Base-by-base conservation (phyloP, 352 stramenopile genomes). In the Globisporangium spiculum region DNA sequence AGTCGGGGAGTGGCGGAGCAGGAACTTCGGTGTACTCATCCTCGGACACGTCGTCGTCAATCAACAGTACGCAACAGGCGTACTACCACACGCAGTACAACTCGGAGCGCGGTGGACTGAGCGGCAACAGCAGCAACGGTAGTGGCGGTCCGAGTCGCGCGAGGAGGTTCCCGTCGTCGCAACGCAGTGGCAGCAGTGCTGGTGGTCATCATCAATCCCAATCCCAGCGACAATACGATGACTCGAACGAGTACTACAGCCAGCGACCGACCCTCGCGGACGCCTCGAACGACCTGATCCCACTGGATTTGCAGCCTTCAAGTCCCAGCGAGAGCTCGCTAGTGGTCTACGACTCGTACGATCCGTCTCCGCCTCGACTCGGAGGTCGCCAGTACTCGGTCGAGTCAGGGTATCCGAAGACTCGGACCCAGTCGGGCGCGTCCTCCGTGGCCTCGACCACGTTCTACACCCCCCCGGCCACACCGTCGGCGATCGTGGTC, bases 281-380 rank as follows among this genome's bases (percentile, higher is more conserved):
- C 24, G 56, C 41, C 34, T 70, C 65, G 44, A 60, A 52, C 32
- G 65, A 70, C 46, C 57, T 70, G 34, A 70, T 70, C 48, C 65
- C 58, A 12, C 48, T 70, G n/a, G 57, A 57, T 9, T n/a, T 44
- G 14, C 48, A 38, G 24, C 22, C 48, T 2, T 32, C 50, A 26
- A 66, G 48, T 50, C 57, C 48, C 9, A 44, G 46, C 32, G 58
- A 66, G n/a, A 66, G 57, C 65, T 54, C 58, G 41, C 34, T 69
- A n/a, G 46, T 65, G 18, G 44, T 69, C 27, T 54, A 61, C 22
- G 50, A 60, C n/a, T 60, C 50, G 34, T 67, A 50, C 22, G 50
- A 60, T 12, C 52, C 50, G 50, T 67, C 30, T 7, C 20, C 34
- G 55, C 22, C 12, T 12, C 20, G 18, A 9, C 7, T 7, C 18